phyloP scores from a whole-genome alignment of 1,284 basidiomycete genomes.

The Meira nashicola region DNA sequence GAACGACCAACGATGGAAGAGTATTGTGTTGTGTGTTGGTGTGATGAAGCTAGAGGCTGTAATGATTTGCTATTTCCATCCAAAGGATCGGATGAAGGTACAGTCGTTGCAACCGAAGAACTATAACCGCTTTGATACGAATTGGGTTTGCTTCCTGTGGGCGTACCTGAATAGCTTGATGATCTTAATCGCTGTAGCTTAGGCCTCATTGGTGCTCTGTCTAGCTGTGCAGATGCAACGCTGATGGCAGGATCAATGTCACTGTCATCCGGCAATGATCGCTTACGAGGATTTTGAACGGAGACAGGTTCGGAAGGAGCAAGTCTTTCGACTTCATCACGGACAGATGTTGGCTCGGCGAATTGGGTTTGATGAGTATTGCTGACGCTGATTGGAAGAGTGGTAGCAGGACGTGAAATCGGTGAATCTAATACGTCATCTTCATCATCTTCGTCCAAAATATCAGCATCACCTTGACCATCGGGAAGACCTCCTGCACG shows the following conservation, averaged over 20 bases:
- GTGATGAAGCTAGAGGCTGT: too few species aligned
- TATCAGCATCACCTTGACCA: background rate
- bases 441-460: constrained; percentile 1
- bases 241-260: background rate
- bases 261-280: background rate
- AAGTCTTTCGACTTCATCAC: background rate
- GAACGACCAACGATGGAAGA: background rate
- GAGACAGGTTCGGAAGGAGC: background rate
- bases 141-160: background rate
- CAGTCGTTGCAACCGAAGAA: background rate
- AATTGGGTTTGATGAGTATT: too few species aligned
- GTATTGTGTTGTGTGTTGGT: too few species aligned
- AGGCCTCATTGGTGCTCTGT: background rate
- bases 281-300: background rate
- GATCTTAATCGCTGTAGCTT: background rate
- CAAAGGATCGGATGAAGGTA: background rate
- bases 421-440: background rate
- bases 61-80: background rate
- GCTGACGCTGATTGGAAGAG: background rate
- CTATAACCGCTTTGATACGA: background rate
- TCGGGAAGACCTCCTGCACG: background rate
- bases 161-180: background rate
- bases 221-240: background rate
- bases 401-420: background rate
- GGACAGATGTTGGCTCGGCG: background rate